Percentiles rank a stretch among this genome's conserved stretches.
These are phyloP conservation scores for Blastomyces emzantsi DNA, from an alignment of 2,329 filamentous ascomycete genomes.

Conservation along the genomic window DNA sequence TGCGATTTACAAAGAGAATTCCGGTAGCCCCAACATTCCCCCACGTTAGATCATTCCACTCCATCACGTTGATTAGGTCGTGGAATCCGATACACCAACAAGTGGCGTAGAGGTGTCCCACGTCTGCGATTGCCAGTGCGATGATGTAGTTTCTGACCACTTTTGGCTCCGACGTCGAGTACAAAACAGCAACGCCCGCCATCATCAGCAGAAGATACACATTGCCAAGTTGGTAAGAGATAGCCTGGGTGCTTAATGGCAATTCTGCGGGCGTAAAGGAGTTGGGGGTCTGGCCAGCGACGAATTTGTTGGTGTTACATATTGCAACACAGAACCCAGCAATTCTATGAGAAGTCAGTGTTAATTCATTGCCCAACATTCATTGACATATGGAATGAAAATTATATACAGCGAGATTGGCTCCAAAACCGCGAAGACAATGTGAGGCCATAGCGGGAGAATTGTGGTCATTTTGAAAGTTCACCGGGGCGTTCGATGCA, in stretches of 20 bases:
- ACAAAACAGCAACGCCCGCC: slow-evolving; percentile 54
- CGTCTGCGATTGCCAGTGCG: slow-evolving; percentile 55
- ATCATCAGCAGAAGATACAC: slow-evolving; percentile 58
- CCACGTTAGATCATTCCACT: slow-evolving; percentile 64
- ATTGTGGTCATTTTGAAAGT: slow-evolving; percentile 32
- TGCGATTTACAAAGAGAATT: slow-evolving; percentile 49
- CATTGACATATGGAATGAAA: slow-evolving; percentile 1
- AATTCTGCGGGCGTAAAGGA: slow-evolving; percentile 23
- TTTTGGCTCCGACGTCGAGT: slow-evolving; percentile 54
- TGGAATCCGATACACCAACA: slow-evolving; percentile 51
- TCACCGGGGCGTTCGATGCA: neutral
- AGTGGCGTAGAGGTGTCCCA: slow-evolving; percentile 58
- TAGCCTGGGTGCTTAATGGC: slow-evolving; percentile 38
- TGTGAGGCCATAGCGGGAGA: slow-evolving; percentile 54
- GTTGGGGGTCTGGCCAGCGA: slow-evolving; percentile 50
- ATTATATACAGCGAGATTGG: slow-evolving; percentile 51
- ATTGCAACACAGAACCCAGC: slow-evolving; percentile 51
- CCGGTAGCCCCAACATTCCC: slow-evolving; percentile 60
- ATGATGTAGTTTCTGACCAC: slow-evolving; percentile 60
- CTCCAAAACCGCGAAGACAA: slow-evolving; percentile 60
- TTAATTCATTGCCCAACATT: slow-evolving; percentile 11
- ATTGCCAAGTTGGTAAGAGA: slow-evolving; percentile 61
- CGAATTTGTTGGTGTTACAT: slow-evolving; percentile 52
- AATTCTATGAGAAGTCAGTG: slow-evolving; percentile 37
- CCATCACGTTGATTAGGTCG: slow-evolving; percentile 43